phyloP scores from a whole-genome alignment of 1,284 basidiomycete species.

The Athelia sp. region DNA sequence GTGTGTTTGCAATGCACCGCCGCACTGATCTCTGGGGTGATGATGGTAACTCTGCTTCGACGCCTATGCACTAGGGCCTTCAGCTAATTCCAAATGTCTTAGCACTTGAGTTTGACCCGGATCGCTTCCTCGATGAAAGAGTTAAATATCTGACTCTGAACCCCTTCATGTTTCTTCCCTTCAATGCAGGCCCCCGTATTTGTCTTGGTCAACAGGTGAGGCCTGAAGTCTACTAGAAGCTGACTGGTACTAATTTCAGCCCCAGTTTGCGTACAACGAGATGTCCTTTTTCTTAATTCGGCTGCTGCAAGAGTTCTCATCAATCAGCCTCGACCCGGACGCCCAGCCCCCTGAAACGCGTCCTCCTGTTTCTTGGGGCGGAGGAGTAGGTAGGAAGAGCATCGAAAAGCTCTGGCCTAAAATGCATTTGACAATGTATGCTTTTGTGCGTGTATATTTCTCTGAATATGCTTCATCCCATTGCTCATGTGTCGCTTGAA shows the following conservation, averaged over 20 bases:
- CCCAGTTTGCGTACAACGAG: slow-evolving; percentile 66
- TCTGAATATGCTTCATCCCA: not conserved
- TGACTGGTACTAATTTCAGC: too few relatives aligned
- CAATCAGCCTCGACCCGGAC: slow-evolving; percentile 39
- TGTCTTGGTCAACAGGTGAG: slow-evolving; percentile 36
- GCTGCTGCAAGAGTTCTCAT: slow-evolving; percentile 54
- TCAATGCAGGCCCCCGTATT: slow-evolving; percentile 45
- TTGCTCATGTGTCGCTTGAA: not conserved
- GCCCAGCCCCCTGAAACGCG: slow-evolving; percentile 38
- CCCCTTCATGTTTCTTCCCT: slow-evolving; percentile 44
- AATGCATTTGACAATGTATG: slow-evolving; percentile 51
- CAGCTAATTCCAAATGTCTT: not conserved
- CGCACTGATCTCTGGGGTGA: slow-evolving; percentile 63
- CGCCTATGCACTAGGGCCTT: not conserved
- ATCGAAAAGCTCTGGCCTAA: slow-evolving; percentile 48
- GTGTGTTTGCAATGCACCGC: slow-evolving; percentile 58
- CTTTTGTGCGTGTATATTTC: slow-evolving; percentile 13
- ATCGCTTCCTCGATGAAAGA: slow-evolving; percentile 35
- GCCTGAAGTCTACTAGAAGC: not conserved
- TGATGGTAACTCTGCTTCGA: slow-evolving; percentile 36
- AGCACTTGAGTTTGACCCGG: slow-evolving; percentile 42
- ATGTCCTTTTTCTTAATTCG: slow-evolving; percentile 62
- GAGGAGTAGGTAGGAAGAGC: slow-evolving; percentile 34
- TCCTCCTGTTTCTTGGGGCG: slow-evolving; percentile 42
- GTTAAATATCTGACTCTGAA: slow-evolving; percentile 31